phyloP scores from a whole-genome alignment of 164 flowering plant genomes.

The Vitis rotundifolia region DNA sequence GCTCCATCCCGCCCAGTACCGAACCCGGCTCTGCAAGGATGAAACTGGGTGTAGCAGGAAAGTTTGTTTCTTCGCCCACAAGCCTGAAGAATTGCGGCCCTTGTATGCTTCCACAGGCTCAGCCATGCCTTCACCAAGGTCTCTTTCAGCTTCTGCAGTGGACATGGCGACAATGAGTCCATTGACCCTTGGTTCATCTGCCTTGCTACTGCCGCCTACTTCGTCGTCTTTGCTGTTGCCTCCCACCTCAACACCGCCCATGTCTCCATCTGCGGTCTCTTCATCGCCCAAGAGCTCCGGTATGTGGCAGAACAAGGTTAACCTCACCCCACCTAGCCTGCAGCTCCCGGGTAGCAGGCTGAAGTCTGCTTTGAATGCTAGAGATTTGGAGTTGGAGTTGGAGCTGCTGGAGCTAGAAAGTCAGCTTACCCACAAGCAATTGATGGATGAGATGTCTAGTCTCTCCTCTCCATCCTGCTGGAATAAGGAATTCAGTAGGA shows the following conservation, averaged over 20 bases:
- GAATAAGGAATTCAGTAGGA: constrained; percentile 34
- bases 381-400: constrained; percentile 75
- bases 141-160: constrained; percentile 30
- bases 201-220: too few species aligned
- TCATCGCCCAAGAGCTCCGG: constrained; percentile 56
- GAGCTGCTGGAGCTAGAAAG: constrained; percentile 59
- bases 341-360: constrained; percentile 85
- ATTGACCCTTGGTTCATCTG: constrained; percentile 38
- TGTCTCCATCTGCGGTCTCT: constrained; percentile 55
- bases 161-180: constrained; percentile 54
- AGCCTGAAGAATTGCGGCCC: constrained; percentile 78
- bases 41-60: constrained; percentile 76
- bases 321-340: constrained; percentile 63
- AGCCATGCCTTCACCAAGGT: constrained; percentile 76
- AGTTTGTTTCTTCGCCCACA: constrained; percentile 96
- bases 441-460: constrained; percentile 63
- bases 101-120: constrained; percentile 88
- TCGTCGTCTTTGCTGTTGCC: constrained; percentile 43
- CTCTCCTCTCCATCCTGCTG: constrained; percentile 52
- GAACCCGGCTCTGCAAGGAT: constrained; percentile 90
- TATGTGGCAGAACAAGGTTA: constrained; percentile 62
- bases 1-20: constrained; percentile 94
- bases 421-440: constrained; percentile 37
- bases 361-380: constrained; percentile 60
- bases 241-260: constrained; percentile 61